Evolutionary conservation across 805 yeast genomes (phyloP).

Genomic region (Saccharomycopsis selenospora): DNA sequence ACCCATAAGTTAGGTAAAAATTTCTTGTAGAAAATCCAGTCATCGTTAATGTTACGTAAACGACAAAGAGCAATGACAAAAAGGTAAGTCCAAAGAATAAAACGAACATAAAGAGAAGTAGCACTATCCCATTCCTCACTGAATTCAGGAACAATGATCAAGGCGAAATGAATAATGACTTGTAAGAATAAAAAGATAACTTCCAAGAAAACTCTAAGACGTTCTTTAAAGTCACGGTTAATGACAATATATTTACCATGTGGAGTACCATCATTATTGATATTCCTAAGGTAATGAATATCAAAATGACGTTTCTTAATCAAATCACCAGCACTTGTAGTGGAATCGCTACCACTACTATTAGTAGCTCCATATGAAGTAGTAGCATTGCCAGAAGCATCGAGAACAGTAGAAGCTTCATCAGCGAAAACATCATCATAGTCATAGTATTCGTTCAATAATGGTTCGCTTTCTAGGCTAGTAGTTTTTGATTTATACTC

Average conservation of each 20-base stretch:
- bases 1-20: slow-evolving; percentile 55
- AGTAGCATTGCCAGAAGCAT: too few species aligned
- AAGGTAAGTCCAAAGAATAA: slow-evolving; percentile 30
- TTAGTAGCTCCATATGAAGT: slow-evolving; percentile 20
- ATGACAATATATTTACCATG: slow-evolving; percentile 45
- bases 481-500: slow-evolving; percentile 1
- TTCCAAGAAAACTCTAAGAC: slow-evolving; percentile 46
- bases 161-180: slow-evolving; percentile 32
- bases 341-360: slow-evolving; percentile 1
- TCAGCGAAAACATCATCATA: slow-evolving; percentile 12
- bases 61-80: slow-evolving; percentile 28
- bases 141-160: slow-evolving; percentile 19
- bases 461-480: slow-evolving; percentile 10
- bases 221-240: slow-evolving; percentile 44
- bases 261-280: slow-evolving; percentile 50
- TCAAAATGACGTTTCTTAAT: slow-evolving; percentile 60
- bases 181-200: slow-evolving; percentile 38
- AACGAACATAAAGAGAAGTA: slow-evolving; percentile 21
- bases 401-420: slow-evolving; percentile 8
- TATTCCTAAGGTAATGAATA: slow-evolving; percentile 44
- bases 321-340: slow-evolving; percentile 21
- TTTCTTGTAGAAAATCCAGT: slow-evolving; percentile 23
- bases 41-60: slow-evolving; percentile 30
- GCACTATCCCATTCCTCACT: slow-evolving; percentile 22
- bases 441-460: slow-evolving; percentile 9